Conservation (phyloP, 192 early-diverging fungal species). For the Martensiomyces pterosporus region DNA sequence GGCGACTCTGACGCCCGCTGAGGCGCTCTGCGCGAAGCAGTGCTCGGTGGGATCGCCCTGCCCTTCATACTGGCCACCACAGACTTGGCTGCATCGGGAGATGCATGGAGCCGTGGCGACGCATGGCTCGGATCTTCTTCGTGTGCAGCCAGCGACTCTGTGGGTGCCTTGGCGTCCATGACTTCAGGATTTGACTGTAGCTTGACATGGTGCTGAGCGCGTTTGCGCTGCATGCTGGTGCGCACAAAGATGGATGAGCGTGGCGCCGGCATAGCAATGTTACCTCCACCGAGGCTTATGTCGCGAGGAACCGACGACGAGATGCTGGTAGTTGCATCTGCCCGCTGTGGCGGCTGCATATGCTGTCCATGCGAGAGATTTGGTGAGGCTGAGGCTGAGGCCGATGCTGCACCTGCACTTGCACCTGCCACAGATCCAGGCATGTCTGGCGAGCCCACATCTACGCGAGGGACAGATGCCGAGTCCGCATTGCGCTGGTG, state of each 20-base stretch:
- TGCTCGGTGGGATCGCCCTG: slow-evolving; percentile 3
- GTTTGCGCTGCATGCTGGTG: slow-evolving; percentile 16
- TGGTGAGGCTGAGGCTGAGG: slow-evolving; percentile 32
- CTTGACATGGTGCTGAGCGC: slow-evolving; percentile 7
- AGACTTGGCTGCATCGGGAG: too few relatives aligned
- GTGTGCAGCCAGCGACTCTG: neutral
- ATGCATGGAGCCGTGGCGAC: too few relatives aligned
- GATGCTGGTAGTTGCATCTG: slow-evolving; percentile 3
- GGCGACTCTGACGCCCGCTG: slow-evolving; percentile 26
- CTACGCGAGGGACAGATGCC: neutral
- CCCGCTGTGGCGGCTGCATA: slow-evolving; percentile 17
- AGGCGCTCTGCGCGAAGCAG: neutral
- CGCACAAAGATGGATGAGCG: slow-evolving; percentile 31
- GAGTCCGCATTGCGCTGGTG: neutral
- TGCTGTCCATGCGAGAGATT: slow-evolving; percentile 19
- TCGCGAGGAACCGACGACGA: slow-evolving; percentile 37
- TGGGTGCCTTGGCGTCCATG: neutral
- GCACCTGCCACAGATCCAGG: too few relatives aligned
- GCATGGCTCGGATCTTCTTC: too few relatives aligned
- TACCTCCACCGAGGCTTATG: slow-evolving; percentile 4
- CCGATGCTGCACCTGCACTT: slow-evolving; percentile 20
- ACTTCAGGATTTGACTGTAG: neutral
- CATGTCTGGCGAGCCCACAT: neutral
- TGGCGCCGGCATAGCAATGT: slow-evolving; percentile 1
- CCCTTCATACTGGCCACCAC: too few relatives aligned